Conservation (phyloP, 108 stramenopile species). For the Nitzschia sp. region DNA sequence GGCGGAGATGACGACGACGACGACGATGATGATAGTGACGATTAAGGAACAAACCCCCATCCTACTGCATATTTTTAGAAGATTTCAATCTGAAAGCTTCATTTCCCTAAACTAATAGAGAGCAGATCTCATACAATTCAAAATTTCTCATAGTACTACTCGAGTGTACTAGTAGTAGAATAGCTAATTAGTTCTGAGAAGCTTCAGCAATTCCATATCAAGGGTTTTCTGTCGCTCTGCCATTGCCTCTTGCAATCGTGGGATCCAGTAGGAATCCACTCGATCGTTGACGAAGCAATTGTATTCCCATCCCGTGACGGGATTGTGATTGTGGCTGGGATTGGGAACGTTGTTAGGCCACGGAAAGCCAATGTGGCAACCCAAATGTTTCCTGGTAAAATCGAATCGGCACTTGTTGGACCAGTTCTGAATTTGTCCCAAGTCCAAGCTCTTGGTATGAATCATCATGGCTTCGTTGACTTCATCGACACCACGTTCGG, state of each 20-base stretch:
- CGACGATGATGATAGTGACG: background rate
- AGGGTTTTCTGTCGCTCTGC: background rate
- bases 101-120: too few relatives aligned
- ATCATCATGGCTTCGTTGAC: constrained; percentile 76
- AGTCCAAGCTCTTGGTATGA: constrained; percentile 52
- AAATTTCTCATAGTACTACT: too few relatives aligned
- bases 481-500: constrained; percentile 57
- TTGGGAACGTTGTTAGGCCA: constrained; percentile 8
- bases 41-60: background rate
- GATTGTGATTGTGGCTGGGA: background rate
- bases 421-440: background rate
- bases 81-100: too few relatives aligned
- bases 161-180: too few relatives aligned
- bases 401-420: constrained; percentile 4
- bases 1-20: background rate
- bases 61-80: too few relatives aligned
- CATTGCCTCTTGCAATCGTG: constrained; percentile 36
- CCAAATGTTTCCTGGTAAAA: constrained; percentile 7
- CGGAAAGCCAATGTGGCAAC: constrained; percentile 22
- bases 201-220: too few relatives aligned
- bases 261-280: constrained; percentile 48
- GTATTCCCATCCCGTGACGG: constrained; percentile 46
- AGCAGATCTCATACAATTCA: too few relatives aligned
- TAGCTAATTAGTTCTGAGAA: too few relatives aligned
- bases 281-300: constrained; percentile 62